These are phyloP conservation scores for Suillus spraguei DNA, from an alignment of 768 basidiomycete species.

Conservation along the genomic window DNA sequence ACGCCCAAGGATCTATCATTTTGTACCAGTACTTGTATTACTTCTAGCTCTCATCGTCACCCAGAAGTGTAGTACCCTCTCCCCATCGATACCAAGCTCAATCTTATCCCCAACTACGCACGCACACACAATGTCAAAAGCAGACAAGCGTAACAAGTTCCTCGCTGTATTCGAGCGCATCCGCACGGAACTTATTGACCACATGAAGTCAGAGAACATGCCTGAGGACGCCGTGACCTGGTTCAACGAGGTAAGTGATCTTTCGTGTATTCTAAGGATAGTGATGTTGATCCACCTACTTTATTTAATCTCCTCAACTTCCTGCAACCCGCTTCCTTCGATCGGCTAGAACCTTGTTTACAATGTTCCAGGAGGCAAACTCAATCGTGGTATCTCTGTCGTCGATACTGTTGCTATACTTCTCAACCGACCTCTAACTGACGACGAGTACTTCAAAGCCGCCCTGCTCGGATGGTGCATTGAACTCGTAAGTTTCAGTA, in stretches of 20 bases:
- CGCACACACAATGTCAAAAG: slow-evolving; percentile 26
- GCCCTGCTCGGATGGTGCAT: slow-evolving; percentile 95
- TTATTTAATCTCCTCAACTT: slow-evolving; percentile 11
- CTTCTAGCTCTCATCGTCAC: background rate
- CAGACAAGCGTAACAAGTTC: slow-evolving; percentile 63
- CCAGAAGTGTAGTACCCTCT: background rate
- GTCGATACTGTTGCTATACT: slow-evolving; percentile 92
- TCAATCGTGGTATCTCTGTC: slow-evolving; percentile 96
- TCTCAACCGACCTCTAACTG: slow-evolving; percentile 65
- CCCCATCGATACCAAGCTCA: background rate
- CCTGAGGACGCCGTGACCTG: slow-evolving; percentile 83
- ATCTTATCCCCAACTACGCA: background rate
- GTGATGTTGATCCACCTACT: background rate
- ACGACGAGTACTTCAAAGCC: slow-evolving; percentile 87
- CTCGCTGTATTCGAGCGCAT: slow-evolving; percentile 71
- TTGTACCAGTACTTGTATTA: slow-evolving; percentile 1
- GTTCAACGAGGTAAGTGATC: slow-evolving; percentile 71
- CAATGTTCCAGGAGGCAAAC: slow-evolving; percentile 96
- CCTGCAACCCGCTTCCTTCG: background rate
- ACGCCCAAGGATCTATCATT: background rate
- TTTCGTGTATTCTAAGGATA: background rate
- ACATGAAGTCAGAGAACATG: slow-evolving; percentile 73
- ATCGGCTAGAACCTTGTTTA: slow-evolving; percentile 74
- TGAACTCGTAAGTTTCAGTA: slow-evolving; percentile 72
- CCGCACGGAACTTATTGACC: slow-evolving; percentile 74